phyloP scores from a whole-genome alignment of 345 rosid genomes.

The Adansonia digitata region DNA sequence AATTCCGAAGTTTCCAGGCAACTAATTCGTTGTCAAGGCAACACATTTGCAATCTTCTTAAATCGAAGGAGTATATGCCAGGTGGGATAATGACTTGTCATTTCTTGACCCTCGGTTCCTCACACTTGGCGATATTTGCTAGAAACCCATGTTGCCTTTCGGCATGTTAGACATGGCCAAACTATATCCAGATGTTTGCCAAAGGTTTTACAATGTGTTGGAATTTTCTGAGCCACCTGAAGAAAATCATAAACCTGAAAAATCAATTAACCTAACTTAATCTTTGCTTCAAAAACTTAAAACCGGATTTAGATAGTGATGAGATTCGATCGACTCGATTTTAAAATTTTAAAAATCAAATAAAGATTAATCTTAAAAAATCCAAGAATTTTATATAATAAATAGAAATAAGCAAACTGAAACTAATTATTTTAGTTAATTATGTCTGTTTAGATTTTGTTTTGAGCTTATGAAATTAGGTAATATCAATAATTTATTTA shows the following conservation, averaged over 20 bases:
- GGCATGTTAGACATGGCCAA: neutral
- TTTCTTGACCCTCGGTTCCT: neutral
- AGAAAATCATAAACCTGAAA: no score
- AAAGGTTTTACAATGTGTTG: neutral
- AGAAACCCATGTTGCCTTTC: neutral
- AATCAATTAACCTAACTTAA: neutral
- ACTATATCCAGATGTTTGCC: neutral
- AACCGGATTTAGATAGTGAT: no score
- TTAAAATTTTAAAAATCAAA: no score
- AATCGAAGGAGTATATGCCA: neutral
- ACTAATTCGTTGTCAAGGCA: slow-evolving; percentile 2
- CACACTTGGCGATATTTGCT: neutral
- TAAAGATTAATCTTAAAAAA: no score
- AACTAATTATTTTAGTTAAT: no score
- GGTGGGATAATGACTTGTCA: slow-evolving; percentile 11
- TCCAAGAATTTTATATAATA: no score
- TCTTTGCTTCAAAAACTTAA: neutral
- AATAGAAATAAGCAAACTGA: no score
- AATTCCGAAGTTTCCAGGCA: slow-evolving; percentile 17
- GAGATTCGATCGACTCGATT: no score
- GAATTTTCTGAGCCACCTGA: slow-evolving; percentile 10
- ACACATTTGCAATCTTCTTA: neutral
- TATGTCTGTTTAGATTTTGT: no score
- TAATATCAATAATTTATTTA: no score
- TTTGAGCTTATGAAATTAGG: no score